These are phyloP conservation scores for Candida tetrigidarum DNA, from an alignment of 1,139 yeast genomes.

Conservation along the genomic window DNA sequence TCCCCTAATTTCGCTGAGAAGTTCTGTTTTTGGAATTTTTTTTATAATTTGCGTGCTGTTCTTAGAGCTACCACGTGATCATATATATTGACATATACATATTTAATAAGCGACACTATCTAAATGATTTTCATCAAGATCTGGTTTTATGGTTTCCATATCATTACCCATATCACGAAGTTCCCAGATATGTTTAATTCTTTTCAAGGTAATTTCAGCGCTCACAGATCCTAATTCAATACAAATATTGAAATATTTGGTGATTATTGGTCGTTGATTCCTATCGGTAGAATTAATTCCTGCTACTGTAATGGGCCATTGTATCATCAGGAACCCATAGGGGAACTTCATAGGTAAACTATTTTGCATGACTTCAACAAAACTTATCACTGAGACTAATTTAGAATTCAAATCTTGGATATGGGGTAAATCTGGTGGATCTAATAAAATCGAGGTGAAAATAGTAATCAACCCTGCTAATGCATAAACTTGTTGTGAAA, in stretches of 20 bases:
- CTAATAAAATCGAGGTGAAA: constrained; percentile 28
- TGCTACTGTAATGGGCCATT: constrained; percentile 60
- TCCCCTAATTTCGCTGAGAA: constrained; percentile 5
- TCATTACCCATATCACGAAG: constrained; percentile 27
- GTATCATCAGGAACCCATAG: constrained; percentile 43
- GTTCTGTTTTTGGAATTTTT: constrained; percentile 6
- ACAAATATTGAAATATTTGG: constrained; percentile 42
- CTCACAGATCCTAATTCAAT: constrained; percentile 51
- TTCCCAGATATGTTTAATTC: constrained; percentile 44
- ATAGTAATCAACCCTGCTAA: constrained; percentile 32
- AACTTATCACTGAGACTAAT: constrained; percentile 26
- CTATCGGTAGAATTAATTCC: constrained; percentile 54
- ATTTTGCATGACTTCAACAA: constrained; percentile 24
- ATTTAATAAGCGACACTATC: constrained; percentile 30
- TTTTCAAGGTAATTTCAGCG: constrained; percentile 44
- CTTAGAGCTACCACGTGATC: too few relatives aligned
- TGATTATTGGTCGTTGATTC: constrained; percentile 43
- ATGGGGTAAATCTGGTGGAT: constrained; percentile 37
- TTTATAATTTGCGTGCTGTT: not conserved
- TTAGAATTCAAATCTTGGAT: constrained; percentile 30
- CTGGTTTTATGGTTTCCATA: constrained; percentile 14
- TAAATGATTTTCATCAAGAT: constrained; percentile 27
- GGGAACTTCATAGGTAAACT: constrained; percentile 22
- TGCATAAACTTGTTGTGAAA: constrained; percentile 35
- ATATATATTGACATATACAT: not conserved